A percentile compares a stretch with the other conserved stretches of the same genome.
Conservation (phyloP, 441 rosid genomes). For the Bruguiera hainesii region DNA sequence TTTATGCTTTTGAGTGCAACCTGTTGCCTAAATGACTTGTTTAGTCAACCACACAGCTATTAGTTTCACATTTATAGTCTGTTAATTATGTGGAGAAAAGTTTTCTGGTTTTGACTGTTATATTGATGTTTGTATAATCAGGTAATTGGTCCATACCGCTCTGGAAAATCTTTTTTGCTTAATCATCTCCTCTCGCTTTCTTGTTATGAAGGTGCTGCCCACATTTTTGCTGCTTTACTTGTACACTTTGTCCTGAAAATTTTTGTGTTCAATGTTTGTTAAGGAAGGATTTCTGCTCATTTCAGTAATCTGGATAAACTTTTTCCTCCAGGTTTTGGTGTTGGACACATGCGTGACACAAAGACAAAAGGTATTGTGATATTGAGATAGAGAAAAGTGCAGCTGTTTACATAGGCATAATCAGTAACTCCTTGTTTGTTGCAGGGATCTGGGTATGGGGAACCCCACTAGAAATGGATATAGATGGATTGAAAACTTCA, state of each 20-base stretch:
- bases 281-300: slow-evolving; percentile 6
- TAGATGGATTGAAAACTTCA: slow-evolving; percentile 79
- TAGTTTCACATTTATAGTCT: not conserved
- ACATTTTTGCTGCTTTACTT: slow-evolving; percentile 8
- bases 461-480: slow-evolving; percentile 69
- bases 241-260: not conserved
- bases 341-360: slow-evolving; percentile 99
- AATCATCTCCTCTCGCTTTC: slow-evolving; percentile 99
- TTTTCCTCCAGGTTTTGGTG: slow-evolving; percentile 82
- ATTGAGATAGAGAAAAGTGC: slow-evolving; percentile 10
- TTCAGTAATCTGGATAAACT: slow-evolving; percentile 5
- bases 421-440: slow-evolving; percentile 19
- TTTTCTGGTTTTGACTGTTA: slow-evolving; percentile 13
- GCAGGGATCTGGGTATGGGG: slow-evolving; percentile 99
- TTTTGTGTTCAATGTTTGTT: no score
- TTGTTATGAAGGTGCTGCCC: slow-evolving; percentile 80
- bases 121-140: slow-evolving; percentile 37
- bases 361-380: slow-evolving; percentile 82
- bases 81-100: slow-evolving; percentile 14
- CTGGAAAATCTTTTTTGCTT: slow-evolving; percentile 96
- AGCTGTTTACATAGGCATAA: slow-evolving; percentile 17
- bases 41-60: not conserved
- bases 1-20: not conserved
- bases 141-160: slow-evolving; percentile 99
- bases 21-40: not conserved